A percentile compares a stretch with the other conserved stretches of the same genome.
phyloP scores from a whole-genome alignment of 441 rosid genomes.

The Erysimum cheiri region DNA sequence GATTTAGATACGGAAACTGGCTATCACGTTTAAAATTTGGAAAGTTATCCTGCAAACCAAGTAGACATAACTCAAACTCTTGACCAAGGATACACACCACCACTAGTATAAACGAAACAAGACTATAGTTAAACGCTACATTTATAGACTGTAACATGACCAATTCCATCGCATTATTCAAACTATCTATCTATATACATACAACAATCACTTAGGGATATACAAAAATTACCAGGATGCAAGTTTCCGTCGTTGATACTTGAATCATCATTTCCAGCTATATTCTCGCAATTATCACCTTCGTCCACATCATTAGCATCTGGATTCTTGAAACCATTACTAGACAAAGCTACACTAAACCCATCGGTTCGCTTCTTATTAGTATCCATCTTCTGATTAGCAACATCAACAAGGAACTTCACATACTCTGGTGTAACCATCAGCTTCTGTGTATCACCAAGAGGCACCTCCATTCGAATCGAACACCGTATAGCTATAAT shows the following conservation, averaged over 20 bases:
- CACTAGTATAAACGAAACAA: background rate
- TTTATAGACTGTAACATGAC: background rate
- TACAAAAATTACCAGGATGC: slow-evolving; percentile 46
- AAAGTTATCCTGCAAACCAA: slow-evolving; percentile 71
- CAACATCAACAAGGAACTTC: slow-evolving; percentile 69
- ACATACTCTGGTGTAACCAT: slow-evolving; percentile 72
- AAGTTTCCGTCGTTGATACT: slow-evolving; percentile 36
- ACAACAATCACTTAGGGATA: slow-evolving; percentile 7
- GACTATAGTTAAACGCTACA: background rate
- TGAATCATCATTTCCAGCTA: slow-evolving; percentile 32
- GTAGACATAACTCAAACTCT: slow-evolving; percentile 46
- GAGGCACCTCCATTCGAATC: slow-evolving; percentile 86
- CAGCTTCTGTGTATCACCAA: slow-evolving; percentile 60
- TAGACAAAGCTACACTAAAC: slow-evolving; percentile 56
- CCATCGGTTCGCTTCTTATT: slow-evolving; percentile 74
- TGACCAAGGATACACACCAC: slow-evolving; percentile 13
- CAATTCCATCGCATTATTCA: background rate
- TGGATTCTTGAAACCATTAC: slow-evolving; percentile 44
- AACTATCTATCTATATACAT: slow-evolving; percentile 24
- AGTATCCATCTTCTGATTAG: slow-evolving; percentile 90
- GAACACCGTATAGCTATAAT: slow-evolving; percentile 89
- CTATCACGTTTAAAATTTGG: slow-evolving; percentile 61
- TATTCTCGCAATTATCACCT: slow-evolving; percentile 42
- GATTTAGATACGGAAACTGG: slow-evolving; percentile 76
- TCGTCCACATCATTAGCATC: slow-evolving; percentile 24